Base-by-base conservation (phyloP, 441 rosid species). In the Macaranga tanarius region DNA sequence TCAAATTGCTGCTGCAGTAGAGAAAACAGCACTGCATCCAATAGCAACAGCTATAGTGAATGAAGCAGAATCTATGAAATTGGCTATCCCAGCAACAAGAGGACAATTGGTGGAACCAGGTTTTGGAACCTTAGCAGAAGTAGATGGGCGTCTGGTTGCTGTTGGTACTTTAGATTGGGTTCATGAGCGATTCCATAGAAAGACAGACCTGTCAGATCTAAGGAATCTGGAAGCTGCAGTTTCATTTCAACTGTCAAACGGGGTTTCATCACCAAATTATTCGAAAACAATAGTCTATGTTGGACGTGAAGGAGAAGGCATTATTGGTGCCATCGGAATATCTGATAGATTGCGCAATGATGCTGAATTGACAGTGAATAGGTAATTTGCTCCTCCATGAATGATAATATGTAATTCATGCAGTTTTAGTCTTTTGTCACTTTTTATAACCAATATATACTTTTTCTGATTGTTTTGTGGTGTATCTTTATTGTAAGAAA, bases 31-130 rank as follows among this genome's bases (percentile, higher is more conserved):
- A 17, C 75, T 82, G 61, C 99, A 95, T 76, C 99, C 98, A 66
- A 89, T 95, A 77, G 98, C 99, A 64, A 88, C 81, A 76, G 97
- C 98, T 71, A 90, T 92, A 61, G 72, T 90, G 80, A 84, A 81
- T 45, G 81, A 88, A 75, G 97, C 96, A 51, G 93, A 86, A 70
- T 77, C 80, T 8, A 74, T 86, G 81, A 84, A 85, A 76, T 79
- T 89, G 77, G 74, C 81, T 62, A 84, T 87, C 80, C 91, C 91
- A 28, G 86, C 73, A 77, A 90, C 99, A 70, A 91, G 90, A 82
- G 96, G 98, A 62, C 98, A 92, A 67, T 64, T 95, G 76, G 81
- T 92, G 55, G 97, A 92, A 85, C 97, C 97, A 38, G 98, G 99
- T 62, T 95, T 88, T 77, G 96, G 99, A 79, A 88, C 97, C 73